Conservation (phyloP, 306 rosid species). For the Luffa aegyptiaca region DNA sequence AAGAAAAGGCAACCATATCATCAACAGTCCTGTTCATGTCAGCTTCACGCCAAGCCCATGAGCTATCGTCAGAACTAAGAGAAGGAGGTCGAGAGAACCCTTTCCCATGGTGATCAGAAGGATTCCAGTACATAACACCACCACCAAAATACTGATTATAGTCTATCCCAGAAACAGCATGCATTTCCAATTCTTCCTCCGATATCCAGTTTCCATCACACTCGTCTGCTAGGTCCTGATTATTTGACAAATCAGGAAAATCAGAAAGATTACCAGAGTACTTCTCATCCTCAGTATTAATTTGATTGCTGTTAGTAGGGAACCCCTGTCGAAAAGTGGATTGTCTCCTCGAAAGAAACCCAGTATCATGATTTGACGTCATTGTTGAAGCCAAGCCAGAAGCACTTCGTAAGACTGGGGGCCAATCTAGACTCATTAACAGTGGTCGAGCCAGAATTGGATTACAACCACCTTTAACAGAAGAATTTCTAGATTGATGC, state of each 20-base stretch:
- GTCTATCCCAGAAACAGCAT: slow-evolving; percentile 76
- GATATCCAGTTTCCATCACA: slow-evolving; percentile 81
- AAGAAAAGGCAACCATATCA: slow-evolving; percentile 96
- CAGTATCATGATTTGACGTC: slow-evolving; percentile 59
- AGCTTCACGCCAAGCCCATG: slow-evolving; percentile 95
- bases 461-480: slow-evolving; percentile 62
- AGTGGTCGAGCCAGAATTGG: slow-evolving; percentile 46
- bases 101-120: slow-evolving; percentile 71
- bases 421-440: slow-evolving; percentile 95
- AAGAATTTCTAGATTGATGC: slow-evolving; percentile 48
- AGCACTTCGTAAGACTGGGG: slow-evolving; percentile 67
- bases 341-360: slow-evolving; percentile 62
- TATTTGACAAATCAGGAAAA: slow-evolving; percentile 45
- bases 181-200: slow-evolving; percentile 89
- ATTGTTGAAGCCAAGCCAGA: slow-evolving; percentile 50
- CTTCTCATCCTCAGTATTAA: slow-evolving; percentile 56
- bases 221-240: slow-evolving; percentile 62
- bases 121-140: slow-evolving; percentile 92
- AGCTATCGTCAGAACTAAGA: slow-evolving; percentile 92
- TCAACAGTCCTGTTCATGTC: slow-evolving; percentile 91
- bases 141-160: slow-evolving; percentile 93
- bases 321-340: slow-evolving; percentile 53
- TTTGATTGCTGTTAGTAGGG: slow-evolving; percentile 42
- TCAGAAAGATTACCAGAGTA: slow-evolving; percentile 62
- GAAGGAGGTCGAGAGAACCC: slow-evolving; percentile 97